These are phyloP conservation scores for Rubroboletus satanas DNA, from an alignment of 768 basidiomycete genomes.

Conservation along the genomic window DNA sequence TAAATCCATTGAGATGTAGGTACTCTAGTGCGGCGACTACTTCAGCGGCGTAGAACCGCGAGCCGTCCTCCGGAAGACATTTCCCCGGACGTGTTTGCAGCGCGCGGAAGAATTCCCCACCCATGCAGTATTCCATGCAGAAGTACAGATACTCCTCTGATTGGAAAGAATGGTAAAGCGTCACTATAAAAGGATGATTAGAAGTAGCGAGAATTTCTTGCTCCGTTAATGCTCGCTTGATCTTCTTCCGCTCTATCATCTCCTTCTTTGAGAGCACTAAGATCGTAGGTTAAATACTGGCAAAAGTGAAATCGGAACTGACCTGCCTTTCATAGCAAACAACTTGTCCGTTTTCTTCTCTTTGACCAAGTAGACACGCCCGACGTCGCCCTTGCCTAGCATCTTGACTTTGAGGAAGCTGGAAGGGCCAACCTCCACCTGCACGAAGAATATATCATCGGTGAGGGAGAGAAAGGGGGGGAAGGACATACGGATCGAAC, in stretches of 20 bases:
- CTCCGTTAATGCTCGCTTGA: constrained; percentile 96
- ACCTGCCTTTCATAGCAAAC: constrained; percentile 98
- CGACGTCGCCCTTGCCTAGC: constrained; percentile 98
- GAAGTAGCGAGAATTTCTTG: constrained; percentile 98
- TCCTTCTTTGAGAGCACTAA: constrained; percentile 96
- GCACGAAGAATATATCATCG: constrained; percentile 5
- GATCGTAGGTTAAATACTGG: constrained; percentile 25
- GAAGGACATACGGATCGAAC: constrained; percentile 69
- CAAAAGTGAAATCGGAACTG: constrained; percentile 1
- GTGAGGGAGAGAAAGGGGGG: not conserved
- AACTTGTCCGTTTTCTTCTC: constrained; percentile 97
- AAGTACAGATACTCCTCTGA: constrained; percentile 97
- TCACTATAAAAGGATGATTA: constrained; percentile 99
- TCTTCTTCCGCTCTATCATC: constrained; percentile 99
- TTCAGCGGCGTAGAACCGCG: constrained; percentile 97
- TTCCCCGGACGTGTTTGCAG: constrained; percentile 95
- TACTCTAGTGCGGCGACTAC: constrained; percentile 98
- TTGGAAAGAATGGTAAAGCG: constrained; percentile 98
- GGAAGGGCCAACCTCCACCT: constrained; percentile 92
- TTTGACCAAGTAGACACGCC: constrained; percentile 94
- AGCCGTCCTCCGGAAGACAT: constrained; percentile 91
- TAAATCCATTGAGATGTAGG: constrained; percentile 98
- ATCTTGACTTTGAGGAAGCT: constrained; percentile 97
- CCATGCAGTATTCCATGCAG: constrained; percentile 99
- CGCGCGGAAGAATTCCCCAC: constrained; percentile 98